Evolutionary conservation across 176 grass and related monocot genomes (phyloP), one percentile per base, ranked within the genome.

Genomic region (Pharus latifolius): DNA sequence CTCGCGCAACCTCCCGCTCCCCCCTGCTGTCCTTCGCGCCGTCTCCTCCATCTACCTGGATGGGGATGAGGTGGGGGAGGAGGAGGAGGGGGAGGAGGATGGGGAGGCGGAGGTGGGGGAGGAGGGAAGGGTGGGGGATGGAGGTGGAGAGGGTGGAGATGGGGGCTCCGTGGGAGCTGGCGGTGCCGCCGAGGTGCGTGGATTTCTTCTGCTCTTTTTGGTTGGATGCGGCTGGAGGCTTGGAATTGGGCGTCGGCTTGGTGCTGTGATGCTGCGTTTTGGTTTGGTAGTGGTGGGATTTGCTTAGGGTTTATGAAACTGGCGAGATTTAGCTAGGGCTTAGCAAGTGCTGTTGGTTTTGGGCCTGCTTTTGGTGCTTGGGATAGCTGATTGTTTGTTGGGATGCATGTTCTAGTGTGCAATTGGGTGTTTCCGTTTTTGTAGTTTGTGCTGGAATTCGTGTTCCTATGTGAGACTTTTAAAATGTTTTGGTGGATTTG

Each of bases 1-100:
- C 13, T 99, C 95, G 17, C 90, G 95, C 59, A 99, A 99, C 84
- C 95, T 99, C 56, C 90, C 95, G 26, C 87, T 99, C 5, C 90
- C 95, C 10, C 84, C 90, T 8, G 90, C 84, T 11, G 84, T 99
- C 9, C 46, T 94, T 49, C 69, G 52, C 63, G 95, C 90, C 23
- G 90, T 99, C 38, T 83, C 81, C 6, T 89, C 87, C 56, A 99
- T 99, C 84, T 99, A 91, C 75, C 78, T 75, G 60, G 82, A 31
- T 5, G 78, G 63, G 4, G 63, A 53, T 10, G 76, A 41, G 18
- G 85, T 25, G 2, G 73, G 53, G 3, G 32, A 3, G 0, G 75
- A 28, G 0, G 65, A 37, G 14, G 40, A 29, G 22, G 66, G 20
- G 1, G 59, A 50, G 32, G 66, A 6, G n/a, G 68, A 10, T 20